Evolutionary conservation across 2,329 filamentous ascomycete species (phyloP), one percentile per base, ranked within the genome.

Genomic region (Aureobasidium zeae): DNA sequence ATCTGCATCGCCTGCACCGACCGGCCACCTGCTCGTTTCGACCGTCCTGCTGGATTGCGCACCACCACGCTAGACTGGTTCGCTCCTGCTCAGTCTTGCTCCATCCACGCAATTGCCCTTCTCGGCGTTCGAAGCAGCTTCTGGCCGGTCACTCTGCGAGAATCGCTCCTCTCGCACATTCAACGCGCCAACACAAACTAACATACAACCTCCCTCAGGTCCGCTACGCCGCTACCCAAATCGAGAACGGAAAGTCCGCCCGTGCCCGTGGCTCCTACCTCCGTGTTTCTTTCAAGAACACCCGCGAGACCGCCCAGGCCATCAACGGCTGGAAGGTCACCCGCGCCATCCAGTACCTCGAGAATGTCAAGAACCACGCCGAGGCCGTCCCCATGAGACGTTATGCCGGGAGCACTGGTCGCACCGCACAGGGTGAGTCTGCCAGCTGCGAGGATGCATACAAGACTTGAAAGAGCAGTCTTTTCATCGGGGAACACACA

Each of bases 241-340:
- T 93, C 68, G 76, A 83, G 63, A 73, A 81, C 70, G 77, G 81
- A 61, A 95, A 94, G 80, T 94, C 86, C 74, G 91, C 91, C 72
- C 86, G 89, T 76, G 84, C 89, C 67, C 88, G 91, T 73, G 91
- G 93, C 72, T 87, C 88, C 69, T 98, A 96, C 79, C 85, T 98
- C 63, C 87, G 91, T 69, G 89, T 96, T 62, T 94, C 86, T 62
- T 98, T 95, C 86, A 98, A 98, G 83, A 98, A 98, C 83, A 98
- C 91, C 69, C 87, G 91, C 67, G 93, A 98, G 79, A 95, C 89
- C 58, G 91, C 93, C 56, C 91, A 96, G 78, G 88, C 88, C 64
- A 94, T 98, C 81, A 96, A 91, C 74, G 89, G 89, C 73, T 94
- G 87, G 87, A 95, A 95, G 78, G 70, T 96, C 66, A 77, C 86